A percentile compares a stretch with the other conserved stretches of the same genome.
Conservation (phyloP, 805 yeast species). For the Yamadazyma kitorensis region DNA sequence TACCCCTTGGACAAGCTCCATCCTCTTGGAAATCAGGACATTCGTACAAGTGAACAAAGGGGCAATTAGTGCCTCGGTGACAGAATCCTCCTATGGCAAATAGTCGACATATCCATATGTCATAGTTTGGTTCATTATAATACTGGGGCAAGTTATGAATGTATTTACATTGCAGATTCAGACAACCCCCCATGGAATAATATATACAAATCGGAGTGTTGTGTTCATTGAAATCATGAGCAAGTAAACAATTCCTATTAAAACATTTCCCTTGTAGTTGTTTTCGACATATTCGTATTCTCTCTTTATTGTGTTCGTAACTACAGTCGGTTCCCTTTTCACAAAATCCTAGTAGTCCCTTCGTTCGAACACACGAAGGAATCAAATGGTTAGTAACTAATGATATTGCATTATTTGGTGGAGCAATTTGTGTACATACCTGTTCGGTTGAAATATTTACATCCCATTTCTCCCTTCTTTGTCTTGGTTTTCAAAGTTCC, state of each 20-base stretch:
- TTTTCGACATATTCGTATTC: constrained; percentile 54
- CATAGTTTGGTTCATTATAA: constrained; percentile 9
- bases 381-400: constrained; percentile 1
- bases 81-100: constrained; percentile 73
- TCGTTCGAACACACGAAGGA: no score
- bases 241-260: constrained; percentile 47
- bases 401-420: background rate
- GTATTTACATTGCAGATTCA: constrained; percentile 46
- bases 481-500: background rate
- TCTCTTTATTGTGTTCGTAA: constrained; percentile 50
- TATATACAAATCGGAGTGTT: constrained; percentile 47
- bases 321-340: constrained; percentile 49
- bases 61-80: constrained; percentile 55
- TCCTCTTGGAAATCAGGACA: constrained; percentile 71
- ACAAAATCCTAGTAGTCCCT: constrained; percentile 60
- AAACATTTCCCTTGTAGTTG: constrained; percentile 48
- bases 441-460: no score
- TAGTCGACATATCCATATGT: constrained; percentile 55
- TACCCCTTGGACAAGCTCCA: constrained; percentile 44
- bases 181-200: constrained; percentile 24
- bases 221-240: constrained; percentile 56
- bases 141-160: background rate
- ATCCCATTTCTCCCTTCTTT: background rate
- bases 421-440: no score
- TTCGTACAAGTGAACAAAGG: constrained; percentile 52